phyloP scores from a whole-genome alignment of 108 stramenopile genomes.

The Stephanodiscus minutulus region DNA sequence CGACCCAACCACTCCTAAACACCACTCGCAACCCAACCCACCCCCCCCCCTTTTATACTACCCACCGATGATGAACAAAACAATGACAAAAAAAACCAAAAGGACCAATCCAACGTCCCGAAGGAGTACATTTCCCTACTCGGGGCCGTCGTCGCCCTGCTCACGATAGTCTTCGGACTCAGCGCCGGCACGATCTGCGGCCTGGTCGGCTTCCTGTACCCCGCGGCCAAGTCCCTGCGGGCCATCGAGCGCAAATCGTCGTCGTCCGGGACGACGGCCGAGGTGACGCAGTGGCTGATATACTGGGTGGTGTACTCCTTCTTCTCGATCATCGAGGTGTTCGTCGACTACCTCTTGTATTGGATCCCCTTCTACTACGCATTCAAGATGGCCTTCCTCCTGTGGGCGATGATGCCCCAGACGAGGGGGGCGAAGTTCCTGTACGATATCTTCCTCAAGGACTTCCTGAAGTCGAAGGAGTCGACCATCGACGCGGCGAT shows the following conservation, averaged over 20 bases:
- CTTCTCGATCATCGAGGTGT: conserved; percentile 91
- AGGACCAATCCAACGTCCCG: conserved; percentile 76
- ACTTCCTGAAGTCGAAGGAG: conserved; percentile 84
- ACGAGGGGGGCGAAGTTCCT: conserved; percentile 90
- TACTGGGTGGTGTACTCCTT: conserved; percentile 96
- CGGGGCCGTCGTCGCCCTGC: conserved; percentile 43
- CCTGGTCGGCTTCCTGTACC: conserved; percentile 91
- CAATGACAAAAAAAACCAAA: conserved; percentile 3
- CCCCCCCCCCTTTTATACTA: background rate
- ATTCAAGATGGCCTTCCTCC: conserved; percentile 92
- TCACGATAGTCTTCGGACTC: conserved; percentile 68
- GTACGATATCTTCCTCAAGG: conserved; percentile 86
- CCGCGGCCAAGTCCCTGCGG: conserved; percentile 83
- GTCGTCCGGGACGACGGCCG: conserved; percentile 57
- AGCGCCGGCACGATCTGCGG: conserved; percentile 73
- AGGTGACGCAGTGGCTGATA: conserved; percentile 94
- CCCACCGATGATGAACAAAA: background rate
- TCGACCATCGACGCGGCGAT: conserved; percentile 82
- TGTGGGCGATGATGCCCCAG: conserved; percentile 93
- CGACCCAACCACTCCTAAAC: background rate
- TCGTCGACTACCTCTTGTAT: conserved; percentile 80
- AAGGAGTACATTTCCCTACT: conserved; percentile 76
- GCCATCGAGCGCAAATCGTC: conserved; percentile 70
- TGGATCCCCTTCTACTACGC: conserved; percentile 96
- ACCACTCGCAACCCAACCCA: background rate